Percentiles rank a stretch among this genome's conserved stretches.
phyloP scores from a whole-genome alignment of 2,329 filamentous ascomycete species.

The Aspergillus carbonarius region DNA sequence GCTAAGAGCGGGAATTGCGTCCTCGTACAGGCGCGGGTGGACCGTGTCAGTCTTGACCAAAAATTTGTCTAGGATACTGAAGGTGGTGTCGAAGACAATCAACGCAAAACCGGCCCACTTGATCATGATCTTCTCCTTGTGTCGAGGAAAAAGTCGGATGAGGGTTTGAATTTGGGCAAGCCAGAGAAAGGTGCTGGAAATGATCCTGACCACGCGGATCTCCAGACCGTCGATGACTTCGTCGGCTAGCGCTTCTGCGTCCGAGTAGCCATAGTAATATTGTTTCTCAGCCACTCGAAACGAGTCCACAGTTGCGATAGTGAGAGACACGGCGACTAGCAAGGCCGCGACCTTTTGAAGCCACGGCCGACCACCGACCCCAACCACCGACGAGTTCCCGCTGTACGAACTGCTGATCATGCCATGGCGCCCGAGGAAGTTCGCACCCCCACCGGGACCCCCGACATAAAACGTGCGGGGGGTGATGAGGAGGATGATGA shows the following conservation, averaged over 20 bases:
- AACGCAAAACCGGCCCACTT: slow-evolving; percentile 97
- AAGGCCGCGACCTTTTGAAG: slow-evolving; percentile 73
- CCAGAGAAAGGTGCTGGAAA: slow-evolving; percentile 96
- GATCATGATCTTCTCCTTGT: slow-evolving; percentile 96
- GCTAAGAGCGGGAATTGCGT: slow-evolving; percentile 85
- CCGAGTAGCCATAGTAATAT: slow-evolving; percentile 75
- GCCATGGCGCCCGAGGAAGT: slow-evolving; percentile 75
- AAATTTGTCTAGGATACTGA: slow-evolving; percentile 90
- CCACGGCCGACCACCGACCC: slow-evolving; percentile 89
- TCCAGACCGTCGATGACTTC: slow-evolving; percentile 81
- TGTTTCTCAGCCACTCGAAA: slow-evolving; percentile 81
- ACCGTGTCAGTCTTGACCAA: slow-evolving; percentile 48
- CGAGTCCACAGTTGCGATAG: slow-evolving; percentile 88
- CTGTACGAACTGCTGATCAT: slow-evolving; percentile 78
- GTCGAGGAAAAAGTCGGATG: slow-evolving; percentile 90
- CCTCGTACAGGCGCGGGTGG: slow-evolving; percentile 73
- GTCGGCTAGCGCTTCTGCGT: slow-evolving; percentile 71
- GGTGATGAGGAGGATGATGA: slow-evolving; percentile 91
- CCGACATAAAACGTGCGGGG: slow-evolving; percentile 91
- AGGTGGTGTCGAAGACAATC: slow-evolving; percentile 85
- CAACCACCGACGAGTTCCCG: slow-evolving; percentile 67
- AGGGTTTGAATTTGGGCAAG: slow-evolving; percentile 95
- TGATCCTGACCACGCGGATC: slow-evolving; percentile 84
- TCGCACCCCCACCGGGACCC: slow-evolving; percentile 63
- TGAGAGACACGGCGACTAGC: slow-evolving; percentile 75